Base-by-base conservation (phyloP, 768 basidiomycete species). In the Naganishia friedmannii region DNA sequence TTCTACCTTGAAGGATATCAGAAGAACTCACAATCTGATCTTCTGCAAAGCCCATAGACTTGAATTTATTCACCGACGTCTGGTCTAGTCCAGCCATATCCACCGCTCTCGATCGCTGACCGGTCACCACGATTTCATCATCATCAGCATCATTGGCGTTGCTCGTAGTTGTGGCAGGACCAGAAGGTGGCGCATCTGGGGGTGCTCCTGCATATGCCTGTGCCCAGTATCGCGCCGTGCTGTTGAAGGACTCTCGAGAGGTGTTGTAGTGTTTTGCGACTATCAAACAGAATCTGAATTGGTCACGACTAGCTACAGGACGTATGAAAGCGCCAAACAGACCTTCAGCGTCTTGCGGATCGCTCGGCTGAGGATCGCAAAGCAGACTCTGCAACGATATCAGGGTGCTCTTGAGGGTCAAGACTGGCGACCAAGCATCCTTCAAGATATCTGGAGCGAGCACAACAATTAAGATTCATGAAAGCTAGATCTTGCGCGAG, bases 181-280 rank as follows among this genome's bases (percentile, higher is more conserved):
- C 68, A 23, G 74, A 74, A 2, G 60, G 39, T 17, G 60, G 39
- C 23, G 39, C 60, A 46, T 63, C 60, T 26, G 28, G 60, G 3
- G 89, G 87, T 0, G 88, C 91, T 54, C 89, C 90, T 2, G 94
- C 94, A 78, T 96, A 96, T 32, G 89, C 87, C 76, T 91, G 88
- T 0, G 93, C 91, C 94, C 94, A 98, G 80, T 94, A 93, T 48
- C 86, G 85, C 68, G 94, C 94, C 3, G 94, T 98, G 46, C 90
- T 90, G 70, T 94, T 91, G 74, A 98, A 98, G 75, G 89, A 88
- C 29, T 83, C 82, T 79, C 89, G 89, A 79, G 89, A 91, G 15
- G 93, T 92, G 80, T 91, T 90, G 76, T 91, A 98, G 78, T 96
- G 95, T 80, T 96, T 97, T 15, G 94, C 94, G 13, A 98, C 94